A percentile compares a stretch with the other conserved stretches of the same genome.
Conservation (phyloP, 1,284 basidiomycete genomes). For the Anthracocystis walkeri region DNA sequence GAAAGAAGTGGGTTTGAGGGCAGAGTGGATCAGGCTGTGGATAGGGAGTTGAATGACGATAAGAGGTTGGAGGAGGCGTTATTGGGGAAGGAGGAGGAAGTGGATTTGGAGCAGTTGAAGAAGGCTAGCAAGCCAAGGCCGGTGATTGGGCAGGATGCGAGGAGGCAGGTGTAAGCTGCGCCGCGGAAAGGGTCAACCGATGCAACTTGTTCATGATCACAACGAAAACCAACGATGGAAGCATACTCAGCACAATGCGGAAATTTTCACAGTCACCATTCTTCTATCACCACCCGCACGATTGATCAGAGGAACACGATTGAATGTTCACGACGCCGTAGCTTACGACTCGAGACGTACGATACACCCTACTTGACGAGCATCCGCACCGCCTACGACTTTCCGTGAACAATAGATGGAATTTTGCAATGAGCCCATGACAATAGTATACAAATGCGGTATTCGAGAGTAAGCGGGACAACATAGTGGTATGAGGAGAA, state of each 20-base stretch:
- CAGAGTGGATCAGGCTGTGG: slow-evolving; percentile 30
- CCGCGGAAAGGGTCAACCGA: too few species aligned
- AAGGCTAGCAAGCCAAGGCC: slow-evolving; percentile 27
- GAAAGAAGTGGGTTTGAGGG: slow-evolving; percentile 24
- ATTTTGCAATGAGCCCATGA: slow-evolving; percentile 1
- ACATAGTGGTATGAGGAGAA: too few species aligned
- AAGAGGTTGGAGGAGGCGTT: slow-evolving; percentile 46
- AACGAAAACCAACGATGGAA: slow-evolving; percentile 1
- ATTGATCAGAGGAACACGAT: too few species aligned
- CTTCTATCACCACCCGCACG: background rate
- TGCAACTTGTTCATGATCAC: too few species aligned
- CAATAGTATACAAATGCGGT: background rate
- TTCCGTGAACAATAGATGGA: too few species aligned
- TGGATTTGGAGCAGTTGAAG: slow-evolving; percentile 17
- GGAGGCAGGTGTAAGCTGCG: slow-evolving; percentile 38
- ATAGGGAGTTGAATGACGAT: slow-evolving; percentile 40
- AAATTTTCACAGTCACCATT: slow-evolving; percentile 18
- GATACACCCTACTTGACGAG: background rate
- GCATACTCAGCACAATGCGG: background rate
- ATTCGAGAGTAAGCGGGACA: background rate
- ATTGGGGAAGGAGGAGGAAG: slow-evolving; percentile 45
- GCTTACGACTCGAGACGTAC: too few species aligned
- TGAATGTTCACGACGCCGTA: too few species aligned
- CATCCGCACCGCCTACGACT: too few species aligned
- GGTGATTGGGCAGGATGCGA: slow-evolving; percentile 38